A percentile compares a stretch with the other conserved stretches of the same genome.
These are phyloP conservation scores for Xylariaceae sp. DNA, from an alignment of 2,329 filamentous ascomycete species.

Conservation along the genomic window DNA sequence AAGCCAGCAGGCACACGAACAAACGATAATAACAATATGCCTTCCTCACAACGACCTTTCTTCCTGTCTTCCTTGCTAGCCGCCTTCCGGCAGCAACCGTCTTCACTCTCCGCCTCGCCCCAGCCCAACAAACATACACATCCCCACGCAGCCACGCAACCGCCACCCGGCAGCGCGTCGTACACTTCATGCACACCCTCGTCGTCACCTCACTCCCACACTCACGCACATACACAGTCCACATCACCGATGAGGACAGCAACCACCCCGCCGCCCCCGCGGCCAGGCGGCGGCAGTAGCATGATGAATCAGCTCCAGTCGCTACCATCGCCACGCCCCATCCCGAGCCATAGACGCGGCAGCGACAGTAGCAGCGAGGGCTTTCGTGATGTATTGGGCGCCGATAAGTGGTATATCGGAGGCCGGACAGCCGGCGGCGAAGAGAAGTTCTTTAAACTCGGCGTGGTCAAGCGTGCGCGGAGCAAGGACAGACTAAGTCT, in stretches of 20 bases:
- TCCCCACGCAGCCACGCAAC: conserved; percentile 13
- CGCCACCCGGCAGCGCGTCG: conserved; percentile 9
- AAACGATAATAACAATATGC: conserved; percentile 22
- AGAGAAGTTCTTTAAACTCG: conserved; percentile 76
- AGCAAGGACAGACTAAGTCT: conserved; percentile 72
- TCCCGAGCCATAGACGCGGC: conserved; percentile 52
- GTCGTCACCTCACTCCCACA: conserved; percentile 22
- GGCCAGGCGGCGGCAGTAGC: conserved; percentile 20
- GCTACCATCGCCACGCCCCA: conserved; percentile 32
- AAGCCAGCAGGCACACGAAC: neutral
- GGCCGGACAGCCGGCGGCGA: conserved; percentile 72
- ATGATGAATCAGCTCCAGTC: conserved; percentile 33
- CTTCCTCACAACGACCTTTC: conserved; percentile 35
- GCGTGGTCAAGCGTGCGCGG: conserved; percentile 66
- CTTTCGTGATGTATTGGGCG: conserved; percentile 66
- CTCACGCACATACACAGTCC: conserved; percentile 2
- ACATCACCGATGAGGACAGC: conserved; percentile 12
- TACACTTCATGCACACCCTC: conserved; percentile 12
- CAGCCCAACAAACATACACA: conserved; percentile 33
- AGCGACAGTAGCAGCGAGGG: conserved; percentile 74
- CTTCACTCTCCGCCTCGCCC: conserved; percentile 29
- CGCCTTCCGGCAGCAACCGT: conserved; percentile 32
- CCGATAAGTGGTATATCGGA: conserved; percentile 79
- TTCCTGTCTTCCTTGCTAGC: conserved; percentile 36
- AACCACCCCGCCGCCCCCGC: conserved; percentile 12